Evolutionary conservation across 768 basidiomycete species (phyloP), one percentile per base, ranked within the genome.

Genomic region (Boletus fagicola): DNA sequence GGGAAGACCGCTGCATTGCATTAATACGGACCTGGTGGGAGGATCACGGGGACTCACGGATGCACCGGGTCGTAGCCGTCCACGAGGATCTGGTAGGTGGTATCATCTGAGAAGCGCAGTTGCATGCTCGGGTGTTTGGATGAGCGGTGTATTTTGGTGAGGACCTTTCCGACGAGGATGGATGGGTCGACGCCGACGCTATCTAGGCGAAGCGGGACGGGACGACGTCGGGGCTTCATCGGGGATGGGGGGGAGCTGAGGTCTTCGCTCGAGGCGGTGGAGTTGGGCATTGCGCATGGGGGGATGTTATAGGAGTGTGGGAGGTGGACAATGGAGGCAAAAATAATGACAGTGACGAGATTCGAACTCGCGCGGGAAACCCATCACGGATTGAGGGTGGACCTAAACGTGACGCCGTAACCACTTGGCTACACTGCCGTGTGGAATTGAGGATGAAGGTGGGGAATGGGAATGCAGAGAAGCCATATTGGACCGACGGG

Each of bases 401-500:
- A 72, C 78, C 78, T 80, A 80, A 80, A 80, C 79, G 79, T 80
- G 78, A 80, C 78, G 78, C 78, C 78, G 77, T 80, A 80, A 80
- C 78, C 78, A 80, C 78, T 80, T 79, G 78, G 78, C 78, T 79
- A 80, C 78, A 80, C 76, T 80, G 77, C 78, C 78, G 45, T 72
- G 16, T 0, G 9, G 30, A 5, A 2, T 0, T 0, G 0, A 0
- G 2, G 1, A 0, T 0, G 0, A 1, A n/a, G 36, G 44, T 43
- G 40, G 28, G 42, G 13, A 18, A 40, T 51, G 12, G 22, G 13
- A 2, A 20, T 12, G 6, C 7, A 1, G 22, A 12, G 2, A 20
- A 0, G 33, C 56, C 31, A 7, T 24, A 64, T 53, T 28, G 35
- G 18, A 12, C 58, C 44, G 58, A 63, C 53, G 62, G 45, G 63